Conservation (phyloP, 164 flowering plant genomes). For the Houttuynia cordata region DNA sequence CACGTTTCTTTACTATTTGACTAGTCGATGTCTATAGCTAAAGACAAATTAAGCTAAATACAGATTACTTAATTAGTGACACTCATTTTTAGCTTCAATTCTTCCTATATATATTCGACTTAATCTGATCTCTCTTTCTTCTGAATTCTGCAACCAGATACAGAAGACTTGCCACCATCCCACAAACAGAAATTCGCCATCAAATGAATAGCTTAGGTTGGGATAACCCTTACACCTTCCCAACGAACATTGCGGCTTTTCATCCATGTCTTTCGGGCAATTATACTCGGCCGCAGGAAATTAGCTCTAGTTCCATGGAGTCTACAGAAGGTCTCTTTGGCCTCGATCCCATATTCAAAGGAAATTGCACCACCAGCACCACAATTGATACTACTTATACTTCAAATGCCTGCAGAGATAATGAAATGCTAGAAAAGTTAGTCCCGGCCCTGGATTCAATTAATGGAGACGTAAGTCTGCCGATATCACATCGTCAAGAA, state of each 20-base stretch:
- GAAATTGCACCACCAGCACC: background rate
- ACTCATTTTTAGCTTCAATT: background rate
- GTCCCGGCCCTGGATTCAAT: conserved; percentile 6
- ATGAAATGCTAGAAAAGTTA: conserved; percentile 7
- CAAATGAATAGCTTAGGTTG: conserved; percentile 39
- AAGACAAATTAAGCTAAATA: no score
- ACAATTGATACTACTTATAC: background rate
- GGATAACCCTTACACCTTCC: conserved; percentile 17
- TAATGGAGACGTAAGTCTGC: background rate
- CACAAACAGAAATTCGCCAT: background rate
- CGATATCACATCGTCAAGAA: background rate
- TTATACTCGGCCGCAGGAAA: conserved; percentile 11
- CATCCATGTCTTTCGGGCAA: conserved; percentile 22
- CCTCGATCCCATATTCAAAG: conserved; percentile 11
- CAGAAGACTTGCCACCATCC: background rate
- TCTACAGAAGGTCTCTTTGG: conserved; percentile 16
- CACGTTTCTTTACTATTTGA: background rate
- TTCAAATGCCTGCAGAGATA: conserved; percentile 9
- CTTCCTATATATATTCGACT: background rate
- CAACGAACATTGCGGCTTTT: conserved; percentile 1
- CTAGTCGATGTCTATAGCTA: background rate
- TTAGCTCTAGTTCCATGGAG: conserved; percentile 12
- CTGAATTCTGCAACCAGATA: background rate
- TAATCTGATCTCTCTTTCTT: background rate
- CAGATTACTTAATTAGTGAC: background rate